Evolutionary conservation across 805 yeast species (phyloP), one percentile per base, ranked within the genome.

Genomic region (Isabelozyma gotoi): DNA sequence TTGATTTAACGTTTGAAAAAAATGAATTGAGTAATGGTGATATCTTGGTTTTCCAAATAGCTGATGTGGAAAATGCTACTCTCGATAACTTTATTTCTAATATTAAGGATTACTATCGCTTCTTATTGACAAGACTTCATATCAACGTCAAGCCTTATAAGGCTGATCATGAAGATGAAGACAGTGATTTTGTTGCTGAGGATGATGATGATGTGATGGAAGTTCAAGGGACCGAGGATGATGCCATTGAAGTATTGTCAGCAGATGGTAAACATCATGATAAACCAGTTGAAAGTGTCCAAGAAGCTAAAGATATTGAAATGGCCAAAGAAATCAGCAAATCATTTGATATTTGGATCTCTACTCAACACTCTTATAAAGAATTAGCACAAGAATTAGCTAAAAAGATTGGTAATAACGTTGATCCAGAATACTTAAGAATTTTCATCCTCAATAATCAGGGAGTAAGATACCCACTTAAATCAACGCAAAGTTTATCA

Each of bases 21-120:
- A 66, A 75, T 32, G 94, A 87, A 51, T 57, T 86, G 15, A 70
- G 73, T 5, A 77, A 74, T 44, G 95, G 95, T 53, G 95, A 87
- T 56, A 84, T 87, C 12, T 57, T 87, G 19, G 63, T 65, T 7
- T 59, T 68, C 10, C 71, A 68, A 42, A 49, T 60, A 1, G 32
- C 55, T 3, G 51, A 56, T 62, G 49, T 63, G 49, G 48, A 48
- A 32, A 39, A 62, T 32, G 45, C 48, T 15, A 52, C 52, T 19
- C 42, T 42, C 4, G 52, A 41, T 11, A 46, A 33, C 19, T 51
- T 27, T 47, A 50, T 58, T 33, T 58, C 58, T 11, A 57, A 61
- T 40, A 65, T 74, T 7, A 63, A 65, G n/a, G 74, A 74, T 0
- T 77, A 72, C 53, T 85, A 80, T 53, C 65, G 65, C 8, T 85